Conservation (phyloP, 345 rosid genomes). For the Murraya paniculata region DNA sequence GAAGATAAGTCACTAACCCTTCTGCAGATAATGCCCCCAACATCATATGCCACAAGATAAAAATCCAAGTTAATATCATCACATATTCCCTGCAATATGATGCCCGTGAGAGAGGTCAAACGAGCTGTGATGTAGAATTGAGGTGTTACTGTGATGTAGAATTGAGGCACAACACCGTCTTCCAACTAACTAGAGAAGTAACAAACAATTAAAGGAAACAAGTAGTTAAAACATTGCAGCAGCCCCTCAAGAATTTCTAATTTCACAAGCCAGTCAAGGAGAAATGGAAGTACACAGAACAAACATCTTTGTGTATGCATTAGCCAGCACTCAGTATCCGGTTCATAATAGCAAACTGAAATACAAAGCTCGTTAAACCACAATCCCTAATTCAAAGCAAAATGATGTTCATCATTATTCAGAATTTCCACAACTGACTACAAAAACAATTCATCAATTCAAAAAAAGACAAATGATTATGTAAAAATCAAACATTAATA, state of each 20-base stretch:
- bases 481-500: neutral
- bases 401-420: neutral
- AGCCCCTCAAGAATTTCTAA: neutral
- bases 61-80: conserved; percentile 64
- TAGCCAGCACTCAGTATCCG: neutral
- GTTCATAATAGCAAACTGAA: neutral
- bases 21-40: conserved; percentile 70
- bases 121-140: conserved; percentile 2
- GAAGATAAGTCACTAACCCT: conserved; percentile 58
- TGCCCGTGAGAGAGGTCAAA: conserved; percentile 25
- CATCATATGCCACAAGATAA: conserved; percentile 76
- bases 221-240: conserved; percentile 1
- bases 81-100: conserved; percentile 60
- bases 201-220: neutral
- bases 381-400: neutral
- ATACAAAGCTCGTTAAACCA: neutral
- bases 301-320: neutral
- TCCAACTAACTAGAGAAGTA: neutral
- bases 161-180: conserved; percentile 9
- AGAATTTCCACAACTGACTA: neutral
- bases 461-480: neutral
- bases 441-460: neutral
- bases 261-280: neutral
- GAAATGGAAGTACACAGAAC: neutral
- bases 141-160: neutral